A percentile compares a stretch with the other conserved stretches of the same genome.
These are phyloP conservation scores for Funneliformis mosseae DNA, from an alignment of 192 early-diverging fungal genomes.

Conservation along the genomic window DNA sequence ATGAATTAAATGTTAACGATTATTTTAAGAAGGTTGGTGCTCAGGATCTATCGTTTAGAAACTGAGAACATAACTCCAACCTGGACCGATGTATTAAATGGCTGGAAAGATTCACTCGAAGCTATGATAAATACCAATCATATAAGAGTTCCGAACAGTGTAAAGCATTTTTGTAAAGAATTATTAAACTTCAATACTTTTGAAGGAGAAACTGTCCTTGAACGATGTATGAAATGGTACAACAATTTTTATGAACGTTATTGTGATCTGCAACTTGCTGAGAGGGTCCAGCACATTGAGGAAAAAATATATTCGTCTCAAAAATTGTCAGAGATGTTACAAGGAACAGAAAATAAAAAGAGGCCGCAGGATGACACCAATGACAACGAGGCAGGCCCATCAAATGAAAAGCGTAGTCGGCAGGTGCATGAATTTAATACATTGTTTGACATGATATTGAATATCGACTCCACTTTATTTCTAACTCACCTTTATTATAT, in stretches of 20 bases:
- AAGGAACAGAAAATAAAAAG: neutral
- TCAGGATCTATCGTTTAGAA: neutral
- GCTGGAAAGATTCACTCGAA: neutral
- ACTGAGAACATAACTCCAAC: neutral
- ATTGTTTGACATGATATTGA: too few species aligned
- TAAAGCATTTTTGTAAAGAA: neutral
- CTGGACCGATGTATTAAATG: neutral
- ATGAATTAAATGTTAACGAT: neutral
- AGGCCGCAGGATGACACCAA: too few species aligned
- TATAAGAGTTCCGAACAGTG: neutral
- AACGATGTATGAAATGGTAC: neutral
- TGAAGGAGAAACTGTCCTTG: neutral
- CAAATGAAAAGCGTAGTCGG: too few species aligned
- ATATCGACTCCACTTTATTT: too few species aligned
- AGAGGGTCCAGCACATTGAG: neutral
- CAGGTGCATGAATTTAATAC: too few species aligned
- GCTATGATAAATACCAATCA: neutral
- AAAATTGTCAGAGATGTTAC: neutral
- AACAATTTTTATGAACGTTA: neutral
- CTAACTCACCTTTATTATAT: too few species aligned
- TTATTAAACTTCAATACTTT: conserved; percentile 5
- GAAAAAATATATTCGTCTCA: neutral
- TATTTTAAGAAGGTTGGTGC: neutral
- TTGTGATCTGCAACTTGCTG: neutral
- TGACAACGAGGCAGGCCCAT: too few species aligned